Evolutionary conservation across 164 flowering plant genomes (phyloP).

Genomic region (Nymphaea thermarum): DNA sequence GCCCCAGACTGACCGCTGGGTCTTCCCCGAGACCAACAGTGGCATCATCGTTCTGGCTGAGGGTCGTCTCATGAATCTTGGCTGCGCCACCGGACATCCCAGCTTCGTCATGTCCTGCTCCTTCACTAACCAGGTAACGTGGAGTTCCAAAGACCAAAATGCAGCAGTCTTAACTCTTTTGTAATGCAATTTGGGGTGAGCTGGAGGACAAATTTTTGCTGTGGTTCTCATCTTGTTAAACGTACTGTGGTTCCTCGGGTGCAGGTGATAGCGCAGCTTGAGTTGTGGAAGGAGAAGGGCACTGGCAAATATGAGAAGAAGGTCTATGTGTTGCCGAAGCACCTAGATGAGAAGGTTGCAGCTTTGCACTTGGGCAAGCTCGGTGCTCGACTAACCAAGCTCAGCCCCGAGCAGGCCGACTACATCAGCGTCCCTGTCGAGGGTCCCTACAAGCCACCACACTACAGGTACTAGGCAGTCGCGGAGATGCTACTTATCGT

Average conservation of each 20-base stretch:
- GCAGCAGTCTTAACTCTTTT: too few relatives aligned
- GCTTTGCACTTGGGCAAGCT: constrained; percentile 18
- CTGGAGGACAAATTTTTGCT: too few relatives aligned
- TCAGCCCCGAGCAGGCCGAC: constrained; percentile 12
- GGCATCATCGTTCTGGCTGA: constrained; percentile 18
- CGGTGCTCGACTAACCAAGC: constrained; percentile 16
- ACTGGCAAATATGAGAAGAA: constrained; percentile 17
- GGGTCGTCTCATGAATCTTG: constrained; percentile 20
- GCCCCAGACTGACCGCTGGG: constrained; percentile 21
- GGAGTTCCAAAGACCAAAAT: neutral
- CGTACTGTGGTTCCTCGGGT: neutral
- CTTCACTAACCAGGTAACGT: constrained; percentile 18
- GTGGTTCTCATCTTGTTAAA: neutral
- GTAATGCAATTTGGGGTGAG: too few relatives aligned
- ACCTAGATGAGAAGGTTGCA: constrained; percentile 19
- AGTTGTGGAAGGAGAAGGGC: constrained; percentile 18
- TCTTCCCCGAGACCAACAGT: constrained; percentile 16
- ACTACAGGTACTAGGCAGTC: constrained; percentile 12
- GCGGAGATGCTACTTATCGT: neutral
- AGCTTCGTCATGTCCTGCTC: constrained; percentile 23
- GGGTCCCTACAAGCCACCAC: constrained; percentile 20
- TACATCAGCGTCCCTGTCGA: constrained; percentile 13
- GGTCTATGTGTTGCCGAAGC: constrained; percentile 19
- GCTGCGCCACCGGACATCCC: constrained; percentile 22
- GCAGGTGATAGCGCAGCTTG: constrained; percentile 20